phyloP scores from a whole-genome alignment of 768 basidiomycete genomes.

The Kwoniella dendrophila region DNA sequence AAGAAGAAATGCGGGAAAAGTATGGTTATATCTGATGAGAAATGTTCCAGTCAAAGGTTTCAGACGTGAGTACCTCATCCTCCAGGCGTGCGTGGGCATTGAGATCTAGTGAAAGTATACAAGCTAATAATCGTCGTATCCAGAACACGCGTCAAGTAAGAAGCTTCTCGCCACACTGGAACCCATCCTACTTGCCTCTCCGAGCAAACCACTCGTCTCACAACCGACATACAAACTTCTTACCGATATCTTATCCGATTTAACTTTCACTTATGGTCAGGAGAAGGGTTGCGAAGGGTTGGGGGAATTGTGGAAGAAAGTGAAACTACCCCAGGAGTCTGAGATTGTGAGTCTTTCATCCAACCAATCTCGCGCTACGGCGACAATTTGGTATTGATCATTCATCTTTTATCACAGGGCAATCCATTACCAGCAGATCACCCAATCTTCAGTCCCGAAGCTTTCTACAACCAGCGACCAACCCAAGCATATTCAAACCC shows the following conservation, averaged over 20 bases:
- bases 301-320: conserved; percentile 73
- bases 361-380: neutral
- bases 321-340: conserved; percentile 78
- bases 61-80: conserved; percentile 58
- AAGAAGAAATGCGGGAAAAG: conserved; percentile 36
- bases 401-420: conserved; percentile 28
- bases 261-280: conserved; percentile 68
- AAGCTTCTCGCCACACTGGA: conserved; percentile 38
- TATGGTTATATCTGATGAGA: conserved; percentile 88
- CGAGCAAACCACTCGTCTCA: conserved; percentile 37
- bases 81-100: neutral
- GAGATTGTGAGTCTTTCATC: conserved; percentile 64
- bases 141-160: conserved; percentile 40
- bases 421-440: conserved; percentile 46
- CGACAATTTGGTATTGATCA: neutral
- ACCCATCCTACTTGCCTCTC: conserved; percentile 37
- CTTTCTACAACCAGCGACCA: conserved; percentile 64
- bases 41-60: conserved; percentile 73
- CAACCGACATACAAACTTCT: conserved; percentile 54
- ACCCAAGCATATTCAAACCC: conserved; percentile 58
- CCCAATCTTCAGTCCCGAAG: conserved; percentile 58
- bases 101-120: neutral
- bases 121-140: neutral
- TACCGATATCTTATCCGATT: conserved; percentile 77
- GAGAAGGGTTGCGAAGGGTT: conserved; percentile 62